Evolutionary conservation across 495 filamentous ascomycete genomes (phyloP).

Genomic region (Clavariopsis aquatica): DNA sequence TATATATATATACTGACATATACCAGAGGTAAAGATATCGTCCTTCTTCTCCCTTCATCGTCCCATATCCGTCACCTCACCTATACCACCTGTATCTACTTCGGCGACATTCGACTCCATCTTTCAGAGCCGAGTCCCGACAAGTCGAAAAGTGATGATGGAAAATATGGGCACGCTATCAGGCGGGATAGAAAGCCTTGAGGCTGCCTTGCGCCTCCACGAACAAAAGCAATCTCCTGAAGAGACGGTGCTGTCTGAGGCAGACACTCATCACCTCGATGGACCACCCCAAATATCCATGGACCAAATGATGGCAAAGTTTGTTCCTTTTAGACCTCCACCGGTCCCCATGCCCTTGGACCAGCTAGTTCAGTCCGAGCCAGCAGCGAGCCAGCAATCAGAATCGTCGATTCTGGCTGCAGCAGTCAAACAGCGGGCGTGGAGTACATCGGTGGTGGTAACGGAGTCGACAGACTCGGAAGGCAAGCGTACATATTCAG

Average conservation of each 20-base stretch:
- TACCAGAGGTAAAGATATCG: conserved; percentile 77
- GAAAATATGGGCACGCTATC: conserved; percentile 81
- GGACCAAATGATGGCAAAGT: conserved; percentile 27
- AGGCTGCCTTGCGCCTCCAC: conserved; percentile 42
- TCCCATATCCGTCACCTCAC: conserved; percentile 82
- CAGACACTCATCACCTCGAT: conserved; percentile 31
- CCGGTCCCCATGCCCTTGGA: conserved; percentile 27
- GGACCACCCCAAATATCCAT: conserved; percentile 23
- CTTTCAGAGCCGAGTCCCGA: conserved; percentile 63
- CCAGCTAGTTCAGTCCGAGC: conserved; percentile 3
- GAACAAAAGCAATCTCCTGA: conserved; percentile 46
- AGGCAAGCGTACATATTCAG: conserved; percentile 63
- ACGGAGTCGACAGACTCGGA: conserved; percentile 71
- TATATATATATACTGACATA: conserved; percentile 17
- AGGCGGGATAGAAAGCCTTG: conserved; percentile 65
- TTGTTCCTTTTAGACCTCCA: conserved; percentile 31
- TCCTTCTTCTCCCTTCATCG: conserved; percentile 96
- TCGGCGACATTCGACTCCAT: conserved; percentile 76
- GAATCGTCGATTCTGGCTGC: conserved; percentile 6
- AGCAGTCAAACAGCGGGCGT: conserved; percentile 55
- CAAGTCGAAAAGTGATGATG: conserved; percentile 48
- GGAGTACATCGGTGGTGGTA: conserved; percentile 79
- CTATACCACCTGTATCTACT: conserved; percentile 70
- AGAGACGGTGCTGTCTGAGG: conserved; percentile 39
- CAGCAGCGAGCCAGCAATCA: neutral